Evolutionary conservation across 1,284 basidiomycete genomes (phyloP).

Genomic region (Ceratobasidium sp.): DNA sequence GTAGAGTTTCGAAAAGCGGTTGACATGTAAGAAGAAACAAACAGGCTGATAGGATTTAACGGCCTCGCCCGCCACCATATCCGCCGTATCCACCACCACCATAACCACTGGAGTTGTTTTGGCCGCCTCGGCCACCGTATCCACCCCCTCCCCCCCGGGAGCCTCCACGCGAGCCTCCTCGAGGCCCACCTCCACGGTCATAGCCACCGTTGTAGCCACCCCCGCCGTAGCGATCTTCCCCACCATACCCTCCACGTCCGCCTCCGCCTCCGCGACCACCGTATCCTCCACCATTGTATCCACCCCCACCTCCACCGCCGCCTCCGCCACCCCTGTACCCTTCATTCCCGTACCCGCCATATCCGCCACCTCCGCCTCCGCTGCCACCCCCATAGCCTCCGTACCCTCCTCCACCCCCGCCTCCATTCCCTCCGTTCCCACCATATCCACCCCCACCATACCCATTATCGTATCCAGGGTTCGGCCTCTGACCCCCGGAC

Average conservation of each 20-base stretch:
- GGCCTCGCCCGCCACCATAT: constrained; percentile 26
- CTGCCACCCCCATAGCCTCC: constrained; percentile 44
- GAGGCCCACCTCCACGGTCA: constrained; percentile 3
- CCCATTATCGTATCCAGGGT: constrained; percentile 31
- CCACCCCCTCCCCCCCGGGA: constrained; percentile 36
- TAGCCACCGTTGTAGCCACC: constrained; percentile 42
- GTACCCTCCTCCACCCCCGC: constrained; percentile 46
- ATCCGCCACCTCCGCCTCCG: constrained; percentile 50
- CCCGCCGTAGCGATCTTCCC: constrained; percentile 25
- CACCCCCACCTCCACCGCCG: constrained; percentile 44
- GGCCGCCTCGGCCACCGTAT: constrained; percentile 28
- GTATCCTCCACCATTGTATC: constrained; percentile 45
- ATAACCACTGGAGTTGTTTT: constrained; percentile 31
- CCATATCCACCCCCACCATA: constrained; percentile 36
- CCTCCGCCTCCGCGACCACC: constrained; percentile 49
- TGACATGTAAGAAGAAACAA: neutral
- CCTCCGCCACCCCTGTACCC: constrained; percentile 47
- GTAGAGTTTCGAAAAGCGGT: neutral
- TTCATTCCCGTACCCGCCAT: constrained; percentile 53
- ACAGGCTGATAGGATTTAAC: neutral
- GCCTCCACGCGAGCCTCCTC: constrained; percentile 46
- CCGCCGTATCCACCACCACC: constrained; percentile 44
- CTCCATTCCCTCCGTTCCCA: constrained; percentile 44
- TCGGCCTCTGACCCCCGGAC: neutral
- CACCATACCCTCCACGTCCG: constrained; percentile 45